Evolutionary conservation across 1,284 basidiomycete species (phyloP), one percentile per base, ranked within the genome.

Genomic region (Papiliotrema flavescens): DNA sequence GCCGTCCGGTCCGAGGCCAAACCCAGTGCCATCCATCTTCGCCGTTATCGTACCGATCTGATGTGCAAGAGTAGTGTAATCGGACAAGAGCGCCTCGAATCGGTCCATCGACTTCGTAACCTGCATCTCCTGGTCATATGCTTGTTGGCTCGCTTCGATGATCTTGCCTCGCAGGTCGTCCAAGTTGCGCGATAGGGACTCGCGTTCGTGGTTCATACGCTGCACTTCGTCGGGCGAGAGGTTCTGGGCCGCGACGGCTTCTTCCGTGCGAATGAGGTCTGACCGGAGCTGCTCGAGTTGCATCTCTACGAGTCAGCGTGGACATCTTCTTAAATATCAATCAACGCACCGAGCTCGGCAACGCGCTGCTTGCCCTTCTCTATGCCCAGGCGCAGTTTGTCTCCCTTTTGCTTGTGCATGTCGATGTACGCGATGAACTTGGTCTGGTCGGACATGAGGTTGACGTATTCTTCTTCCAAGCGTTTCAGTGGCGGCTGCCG

Each of bases 141-240:
- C 81, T 6, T 76, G 71, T 65, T 85, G 84, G 54, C 85, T 84
- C 1, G 84, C 83, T 62, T 91, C 88, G 0, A 82, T 75, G 9
- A 88, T 83, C 69, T 86, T 90, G 63, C 82, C 80, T 59, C 84
- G 85, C 43, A 91, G 81, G 55, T 89, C 88, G 63, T 87, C 86
- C 37, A 90, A 68, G 80, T 87, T 59, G 80, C 84, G 26, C 80
- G 78, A 51, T 22, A 94, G 79, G 20, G 79, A 82, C 65, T 90
- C 88, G 60, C 89, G 86, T 61, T 92, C 89, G 15, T 84, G 84
- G 62, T 86, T 92, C 90, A 94, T 93, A 35, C 85, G 84, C 47
- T 82, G 78, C 41, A 91, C 89, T 75, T 94, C 90, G 69, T 92
- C 89, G 0, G 86, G 86, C 1, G 86, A 83, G 32, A 94, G 80